A percentile compares a stretch with the other conserved stretches of the same genome.
Conservation (phyloP, 2,329 filamentous ascomycete genomes). For the Fusarium pilosicola region DNA sequence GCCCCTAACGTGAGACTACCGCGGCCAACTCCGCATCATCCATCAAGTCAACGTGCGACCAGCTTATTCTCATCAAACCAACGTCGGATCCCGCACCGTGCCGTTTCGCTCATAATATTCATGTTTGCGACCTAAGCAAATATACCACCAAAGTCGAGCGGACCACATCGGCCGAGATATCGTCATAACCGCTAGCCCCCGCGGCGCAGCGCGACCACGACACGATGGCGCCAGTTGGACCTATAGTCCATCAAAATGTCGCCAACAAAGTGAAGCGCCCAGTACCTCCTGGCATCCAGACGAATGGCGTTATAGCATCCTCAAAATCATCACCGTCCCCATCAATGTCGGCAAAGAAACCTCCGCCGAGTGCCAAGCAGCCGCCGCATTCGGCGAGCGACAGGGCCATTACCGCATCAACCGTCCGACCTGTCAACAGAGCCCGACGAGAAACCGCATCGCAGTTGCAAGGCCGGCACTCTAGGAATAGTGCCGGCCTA, state of each 20-base stretch:
- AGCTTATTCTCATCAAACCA: slow-evolving; percentile 8
- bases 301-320: slow-evolving; percentile 66
- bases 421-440: slow-evolving; percentile 64
- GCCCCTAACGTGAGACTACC: slow-evolving; percentile 18
- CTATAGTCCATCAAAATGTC: slow-evolving; percentile 56
- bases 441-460: slow-evolving; percentile 65
- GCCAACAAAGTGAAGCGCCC: slow-evolving; percentile 74
- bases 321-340: slow-evolving; percentile 70
- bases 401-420: slow-evolving; percentile 52
- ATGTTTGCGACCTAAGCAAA: slow-evolving; percentile 39
- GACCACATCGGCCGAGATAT: slow-evolving; percentile 26
- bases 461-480: slow-evolving; percentile 57
- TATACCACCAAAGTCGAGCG: slow-evolving; percentile 18
- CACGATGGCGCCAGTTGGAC: slow-evolving; percentile 67
- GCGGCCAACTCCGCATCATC: slow-evolving; percentile 40
- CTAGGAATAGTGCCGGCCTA: slow-evolving; percentile 61
- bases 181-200: slow-evolving; percentile 29
- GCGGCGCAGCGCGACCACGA: slow-evolving; percentile 43
- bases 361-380: slow-evolving; percentile 57
- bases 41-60: slow-evolving; percentile 36
- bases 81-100: slow-evolving; percentile 19
- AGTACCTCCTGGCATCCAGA: slow-evolving; percentile 71
- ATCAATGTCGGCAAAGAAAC: slow-evolving; percentile 65
- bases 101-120: slow-evolving; percentile 26
- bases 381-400: slow-evolving; percentile 50